Percentiles rank a stretch among this genome's conserved stretches.
Evolutionary conservation across 2,329 filamentous ascomycete genomes (phyloP).

Genomic region (Emericellopsis atlantica): DNA sequence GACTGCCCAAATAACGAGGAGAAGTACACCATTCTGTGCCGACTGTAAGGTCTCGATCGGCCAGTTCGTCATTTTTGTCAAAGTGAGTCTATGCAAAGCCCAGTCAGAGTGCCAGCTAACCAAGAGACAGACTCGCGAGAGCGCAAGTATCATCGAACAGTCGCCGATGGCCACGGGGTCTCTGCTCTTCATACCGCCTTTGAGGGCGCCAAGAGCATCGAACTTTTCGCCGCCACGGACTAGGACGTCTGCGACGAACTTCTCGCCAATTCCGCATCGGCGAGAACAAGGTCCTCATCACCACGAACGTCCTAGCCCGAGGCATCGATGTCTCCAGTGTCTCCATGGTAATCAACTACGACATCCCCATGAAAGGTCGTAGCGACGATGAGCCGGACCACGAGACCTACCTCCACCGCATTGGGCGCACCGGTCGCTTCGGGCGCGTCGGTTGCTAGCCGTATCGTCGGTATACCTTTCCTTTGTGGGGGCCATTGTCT

Average conservation of each 20-base stretch:
- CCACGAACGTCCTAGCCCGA: conserved; percentile 90
- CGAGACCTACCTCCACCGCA: conserved; percentile 95
- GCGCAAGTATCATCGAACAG: conserved; percentile 71
- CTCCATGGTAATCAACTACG: conserved; percentile 98
- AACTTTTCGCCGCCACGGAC: conserved; percentile 69
- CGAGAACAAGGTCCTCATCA: conserved; percentile 89
- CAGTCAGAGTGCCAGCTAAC: neutral
- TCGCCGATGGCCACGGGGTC: conserved; percentile 79
- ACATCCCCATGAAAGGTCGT: conserved; percentile 62
- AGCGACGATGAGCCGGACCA: conserved; percentile 76
- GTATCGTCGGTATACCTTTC: no score
- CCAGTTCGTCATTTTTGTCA: conserved; percentile 96
- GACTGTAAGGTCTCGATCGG: conserved; percentile 92
- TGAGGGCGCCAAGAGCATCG: conserved; percentile 72
- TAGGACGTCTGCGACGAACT: no score
- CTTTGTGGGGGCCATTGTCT: no score
- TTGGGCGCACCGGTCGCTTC: conserved; percentile 92
- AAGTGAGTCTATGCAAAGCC: conserved; percentile 35
- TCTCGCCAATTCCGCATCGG: conserved; percentile 82
- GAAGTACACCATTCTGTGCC: conserved; percentile 81
- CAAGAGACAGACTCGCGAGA: conserved; percentile 60
- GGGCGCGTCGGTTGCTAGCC: conserved; percentile 95
- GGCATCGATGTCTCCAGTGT: conserved; percentile 88
- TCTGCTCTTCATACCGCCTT: conserved; percentile 81
- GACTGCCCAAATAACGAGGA: no score